Base-by-base conservation (phyloP, 192 early-diverging fungal genomes). In the Phlyctochytrium arcticum region DNA sequence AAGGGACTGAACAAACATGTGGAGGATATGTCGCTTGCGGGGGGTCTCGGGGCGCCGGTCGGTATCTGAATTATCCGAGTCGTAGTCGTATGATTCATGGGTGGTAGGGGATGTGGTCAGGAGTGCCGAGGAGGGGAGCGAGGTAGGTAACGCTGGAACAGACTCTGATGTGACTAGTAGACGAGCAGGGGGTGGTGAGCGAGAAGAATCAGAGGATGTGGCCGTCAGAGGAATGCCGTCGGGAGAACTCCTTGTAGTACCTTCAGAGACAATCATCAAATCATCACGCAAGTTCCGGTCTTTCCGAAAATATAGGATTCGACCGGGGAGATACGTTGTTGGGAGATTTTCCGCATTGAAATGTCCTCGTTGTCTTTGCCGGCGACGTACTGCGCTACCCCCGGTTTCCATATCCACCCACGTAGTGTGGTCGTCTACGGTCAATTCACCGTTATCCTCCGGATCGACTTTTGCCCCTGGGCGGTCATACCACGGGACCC, bases 271-370 rank as follows among this genome's bases (percentile, higher is more conserved):
- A n/a, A n/a, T n/a, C n/a, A n/a, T n/a, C n/a, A n/a, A n/a, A n/a
- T n/a, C n/a, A n/a, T n/a, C n/a, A n/a, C n/a, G n/a, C n/a, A n/a
- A n/a, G n/a, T n/a, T 44, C 39, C 39, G 39, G 39, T 68, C 69
- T 42, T 71, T 71, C 10, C 39, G 44, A 42, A 78, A 68, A 48
- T 78, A 68, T 2, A 78, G 35, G 23, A 78, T 67, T 19, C 69
- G 68, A 27, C 76, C 76, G 12, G 76, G 76, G 19, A 78, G 53
- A 50, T 71, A 73, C 47, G 69, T 70, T 23, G 26, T 62, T n/a
- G n/a, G n/a, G 48, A 59, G 50, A 32, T 61, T 12, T 58, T 36
- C 56, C 9, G 31, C 56, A 2, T 36, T 48, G 37, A 7, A 47
- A 19, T 27, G 49, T 33, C 42, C 23, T 23, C 44, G 8, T 49